phyloP scores from a whole-genome alignment of 2,329 filamentous ascomycete genomes.

The Nothomitra cinnamomea region DNA sequence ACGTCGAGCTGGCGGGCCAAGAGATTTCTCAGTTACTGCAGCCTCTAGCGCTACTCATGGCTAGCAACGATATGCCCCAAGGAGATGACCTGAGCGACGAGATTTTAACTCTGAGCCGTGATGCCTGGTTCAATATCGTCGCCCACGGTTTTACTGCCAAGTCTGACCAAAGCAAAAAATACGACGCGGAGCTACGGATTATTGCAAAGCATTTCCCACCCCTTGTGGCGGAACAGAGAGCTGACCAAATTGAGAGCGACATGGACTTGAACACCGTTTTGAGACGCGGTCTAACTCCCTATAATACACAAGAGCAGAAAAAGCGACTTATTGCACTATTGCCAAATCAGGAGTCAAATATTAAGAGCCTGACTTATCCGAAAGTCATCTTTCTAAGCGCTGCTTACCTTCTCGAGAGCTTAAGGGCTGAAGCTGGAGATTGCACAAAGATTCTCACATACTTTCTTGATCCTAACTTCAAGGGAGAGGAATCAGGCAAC shows the following conservation, averaged over 20 bases:
- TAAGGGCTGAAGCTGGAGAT: constrained; percentile 73
- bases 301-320: constrained; percentile 67
- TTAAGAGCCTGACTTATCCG: constrained; percentile 69
- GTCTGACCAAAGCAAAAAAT: constrained; percentile 54
- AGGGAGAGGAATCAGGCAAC: constrained; percentile 39
- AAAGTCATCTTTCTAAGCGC: constrained; percentile 87
- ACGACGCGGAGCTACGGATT: constrained; percentile 60
- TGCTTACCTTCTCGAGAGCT: constrained; percentile 71
- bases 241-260: constrained; percentile 84
- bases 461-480: constrained; percentile 80
- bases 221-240: constrained; percentile 71
- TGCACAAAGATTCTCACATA: constrained; percentile 82
- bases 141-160: constrained; percentile 79
- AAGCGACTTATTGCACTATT: constrained; percentile 57
- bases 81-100: constrained; percentile 40
- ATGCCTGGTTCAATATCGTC: constrained; percentile 97
- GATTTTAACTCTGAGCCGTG: constrained; percentile 55
- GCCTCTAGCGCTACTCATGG: constrained; percentile 73
- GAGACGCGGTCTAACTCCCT: constrained; percentile 65
- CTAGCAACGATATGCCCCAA: constrained; percentile 38
- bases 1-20: constrained; percentile 64
- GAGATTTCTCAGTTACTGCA: constrained; percentile 80
- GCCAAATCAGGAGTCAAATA: constrained; percentile 59
- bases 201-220: constrained; percentile 80
- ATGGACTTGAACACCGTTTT: constrained; percentile 93